phyloP scores from a whole-genome alignment of 2,329 filamentous ascomycete genomes.

The Coniella vitis region DNA sequence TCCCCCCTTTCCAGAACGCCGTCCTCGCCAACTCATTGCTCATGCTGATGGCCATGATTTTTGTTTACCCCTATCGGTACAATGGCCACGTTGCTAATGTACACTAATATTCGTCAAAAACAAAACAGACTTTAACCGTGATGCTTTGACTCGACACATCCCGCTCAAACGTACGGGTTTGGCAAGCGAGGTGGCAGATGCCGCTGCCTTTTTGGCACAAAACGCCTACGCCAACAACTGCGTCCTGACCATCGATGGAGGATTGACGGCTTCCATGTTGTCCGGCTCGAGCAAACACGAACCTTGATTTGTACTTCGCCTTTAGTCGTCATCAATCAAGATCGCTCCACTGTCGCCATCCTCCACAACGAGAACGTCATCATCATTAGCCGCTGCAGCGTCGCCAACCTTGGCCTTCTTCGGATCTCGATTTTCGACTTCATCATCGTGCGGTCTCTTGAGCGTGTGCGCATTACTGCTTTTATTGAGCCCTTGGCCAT shows the following conservation, averaged over 20 bases:
- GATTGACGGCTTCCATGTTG: constrained; percentile 58
- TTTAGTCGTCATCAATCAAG: constrained; percentile 56
- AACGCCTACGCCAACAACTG: constrained; percentile 86
- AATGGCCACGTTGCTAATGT: constrained; percentile 9
- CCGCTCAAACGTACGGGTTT: constrained; percentile 61
- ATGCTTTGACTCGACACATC: constrained; percentile 42
- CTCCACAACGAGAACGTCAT: constrained; percentile 45
- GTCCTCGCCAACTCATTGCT: constrained; percentile 11
- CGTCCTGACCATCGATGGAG: constrained; percentile 78
- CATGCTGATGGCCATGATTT: constrained; percentile 2
- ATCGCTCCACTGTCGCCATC: constrained; percentile 51
- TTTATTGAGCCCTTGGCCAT: constrained; percentile 35
- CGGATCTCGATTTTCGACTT: constrained; percentile 27
- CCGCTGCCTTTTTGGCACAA: constrained; percentile 67
- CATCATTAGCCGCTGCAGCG: constrained; percentile 30
- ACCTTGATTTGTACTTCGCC: neutral
- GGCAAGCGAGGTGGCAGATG: constrained; percentile 70
- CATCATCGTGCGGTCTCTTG: constrained; percentile 42
- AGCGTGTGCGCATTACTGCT: constrained; percentile 25
- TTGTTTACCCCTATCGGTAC: constrained; percentile 6
- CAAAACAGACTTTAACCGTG: constrained; percentile 28
- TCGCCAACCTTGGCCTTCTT: constrained; percentile 37
- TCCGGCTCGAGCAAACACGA: neutral
- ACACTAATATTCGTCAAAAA: neutral
- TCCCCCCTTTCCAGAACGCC: neutral